Evolutionary conservation across 768 basidiomycete species (phyloP).

Genomic region (Floccularia luteovirens): DNA sequence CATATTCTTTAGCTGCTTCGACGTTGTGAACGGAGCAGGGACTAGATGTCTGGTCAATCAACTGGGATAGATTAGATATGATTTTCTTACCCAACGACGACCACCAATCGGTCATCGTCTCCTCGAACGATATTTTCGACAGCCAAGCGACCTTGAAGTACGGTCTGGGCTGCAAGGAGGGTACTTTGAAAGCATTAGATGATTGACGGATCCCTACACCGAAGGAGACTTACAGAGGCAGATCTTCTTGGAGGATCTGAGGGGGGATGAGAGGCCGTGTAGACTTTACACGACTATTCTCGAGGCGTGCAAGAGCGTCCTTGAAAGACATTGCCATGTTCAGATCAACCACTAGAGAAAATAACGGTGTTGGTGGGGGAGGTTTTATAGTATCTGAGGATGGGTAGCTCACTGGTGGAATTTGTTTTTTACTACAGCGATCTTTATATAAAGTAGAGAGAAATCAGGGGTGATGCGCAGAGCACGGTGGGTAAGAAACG

Average conservation of each 20-base stretch:
- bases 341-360: conserved; percentile 35
- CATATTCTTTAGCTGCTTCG: conserved; percentile 83
- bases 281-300: conserved; percentile 81
- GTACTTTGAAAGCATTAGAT: conserved; percentile 36
- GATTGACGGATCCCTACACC: conserved; percentile 4
- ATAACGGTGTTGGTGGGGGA: conserved; percentile 8
- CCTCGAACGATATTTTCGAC: conserved; percentile 78
- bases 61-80: neutral
- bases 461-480: no score
- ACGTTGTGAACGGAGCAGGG: conserved; percentile 95
- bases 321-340: conserved; percentile 70
- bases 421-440: neutral
- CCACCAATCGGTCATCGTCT: conserved; percentile 86
- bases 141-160: conserved; percentile 75
- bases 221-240: conserved; percentile 63
- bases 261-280: conserved; percentile 90
- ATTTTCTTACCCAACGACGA: conserved; percentile 82
- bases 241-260: conserved; percentile 90
- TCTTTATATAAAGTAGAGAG: no score
- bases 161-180: conserved; percentile 77
- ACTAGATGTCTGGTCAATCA: conserved; percentile 22
- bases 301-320: conserved; percentile 73
- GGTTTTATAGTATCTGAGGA: neutral
- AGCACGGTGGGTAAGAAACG: no score
- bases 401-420: neutral